These are phyloP conservation scores for Deinandra increscens DNA, from an alignment of 129 eudicot genomes.

Conservation along the genomic window DNA sequence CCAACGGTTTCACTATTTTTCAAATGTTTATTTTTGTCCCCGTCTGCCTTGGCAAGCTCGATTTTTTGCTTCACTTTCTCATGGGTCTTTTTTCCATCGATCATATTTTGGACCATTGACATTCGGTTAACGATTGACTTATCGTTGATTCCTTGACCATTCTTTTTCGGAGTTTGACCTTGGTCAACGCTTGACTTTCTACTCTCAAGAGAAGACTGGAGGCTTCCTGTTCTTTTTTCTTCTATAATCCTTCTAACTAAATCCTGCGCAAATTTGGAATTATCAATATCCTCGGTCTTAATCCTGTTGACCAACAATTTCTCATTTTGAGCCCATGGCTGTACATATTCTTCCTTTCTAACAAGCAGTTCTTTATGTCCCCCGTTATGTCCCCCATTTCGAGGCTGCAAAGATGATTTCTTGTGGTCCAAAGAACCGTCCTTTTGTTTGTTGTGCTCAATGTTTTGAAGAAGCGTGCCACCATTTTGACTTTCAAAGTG, in stretches of 20 bases:
- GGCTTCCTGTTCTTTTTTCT: neutral
- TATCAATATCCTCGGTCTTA: neutral
- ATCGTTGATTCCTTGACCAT: neutral
- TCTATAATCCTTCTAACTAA: neutral
- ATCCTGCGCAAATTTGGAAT: neutral
- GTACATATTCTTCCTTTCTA: neutral
- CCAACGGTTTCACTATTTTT: slow-evolving; percentile 21
- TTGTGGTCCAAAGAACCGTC: slow-evolving; percentile 19
- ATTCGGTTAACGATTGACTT: neutral
- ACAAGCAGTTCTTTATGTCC: slow-evolving; percentile 6
- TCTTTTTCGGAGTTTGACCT: neutral
- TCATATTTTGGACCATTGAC: slow-evolving; percentile 31
- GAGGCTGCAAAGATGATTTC: slow-evolving; percentile 19
- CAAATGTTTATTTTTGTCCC: slow-evolving; percentile 30
- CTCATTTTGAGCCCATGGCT: neutral
- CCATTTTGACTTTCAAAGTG: slow-evolving; percentile 11
- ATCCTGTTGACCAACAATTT: slow-evolving; percentile 22
- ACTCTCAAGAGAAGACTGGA: neutral
- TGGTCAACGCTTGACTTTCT: slow-evolving; percentile 2
- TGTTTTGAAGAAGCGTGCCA: neutral
- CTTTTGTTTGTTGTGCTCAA: slow-evolving; percentile 31
- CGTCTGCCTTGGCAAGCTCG: slow-evolving; percentile 33
- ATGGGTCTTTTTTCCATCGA: slow-evolving; percentile 29
- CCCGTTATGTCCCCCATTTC: slow-evolving; percentile 40
- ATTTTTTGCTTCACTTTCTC: slow-evolving; percentile 41